phyloP scores from a whole-genome alignment of 2,329 filamentous ascomycete genomes.

The Cladosporium austrohemisphaericum region DNA sequence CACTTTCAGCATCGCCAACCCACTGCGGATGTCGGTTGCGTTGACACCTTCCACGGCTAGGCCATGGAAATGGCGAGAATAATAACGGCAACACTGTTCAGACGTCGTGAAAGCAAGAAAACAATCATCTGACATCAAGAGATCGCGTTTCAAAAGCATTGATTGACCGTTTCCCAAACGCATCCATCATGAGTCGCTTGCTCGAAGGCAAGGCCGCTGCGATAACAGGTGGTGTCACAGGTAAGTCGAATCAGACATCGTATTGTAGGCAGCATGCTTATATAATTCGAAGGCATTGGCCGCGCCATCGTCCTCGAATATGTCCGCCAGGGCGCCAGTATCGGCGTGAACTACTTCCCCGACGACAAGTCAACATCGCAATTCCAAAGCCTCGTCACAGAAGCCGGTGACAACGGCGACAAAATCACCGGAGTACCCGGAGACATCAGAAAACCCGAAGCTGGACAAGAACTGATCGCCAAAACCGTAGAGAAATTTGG shows the following conservation, averaged over 20 bases:
- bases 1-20: no score
- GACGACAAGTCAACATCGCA: slow-evolving; percentile 46
- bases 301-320: slow-evolving; percentile 79
- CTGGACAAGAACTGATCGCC: slow-evolving; percentile 64
- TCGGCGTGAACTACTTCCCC: slow-evolving; percentile 76
- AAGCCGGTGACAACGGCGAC: slow-evolving; percentile 20
- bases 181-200: slow-evolving; percentile 40
- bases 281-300: slow-evolving; percentile 66
- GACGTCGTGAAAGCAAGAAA: no score
- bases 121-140: no score
- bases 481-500: slow-evolving; percentile 61
- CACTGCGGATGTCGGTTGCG: no score
- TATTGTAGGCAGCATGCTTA: not conserved
- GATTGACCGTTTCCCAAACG: no score
- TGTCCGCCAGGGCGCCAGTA: slow-evolving; percentile 70
- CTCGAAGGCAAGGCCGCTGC: slow-evolving; percentile 74
- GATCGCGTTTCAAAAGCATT: no score
- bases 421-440: slow-evolving; percentile 65
- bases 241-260: slow-evolving; percentile 34
- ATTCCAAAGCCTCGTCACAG: slow-evolving; percentile 39
- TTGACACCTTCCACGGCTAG: no score
- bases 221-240: slow-evolving; percentile 82
- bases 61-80: no score
- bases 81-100: no score
- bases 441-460: slow-evolving; percentile 72